Base-by-base conservation (phyloP, 75 land plant genomes). In the Cunninghamia lanceolata region DNA sequence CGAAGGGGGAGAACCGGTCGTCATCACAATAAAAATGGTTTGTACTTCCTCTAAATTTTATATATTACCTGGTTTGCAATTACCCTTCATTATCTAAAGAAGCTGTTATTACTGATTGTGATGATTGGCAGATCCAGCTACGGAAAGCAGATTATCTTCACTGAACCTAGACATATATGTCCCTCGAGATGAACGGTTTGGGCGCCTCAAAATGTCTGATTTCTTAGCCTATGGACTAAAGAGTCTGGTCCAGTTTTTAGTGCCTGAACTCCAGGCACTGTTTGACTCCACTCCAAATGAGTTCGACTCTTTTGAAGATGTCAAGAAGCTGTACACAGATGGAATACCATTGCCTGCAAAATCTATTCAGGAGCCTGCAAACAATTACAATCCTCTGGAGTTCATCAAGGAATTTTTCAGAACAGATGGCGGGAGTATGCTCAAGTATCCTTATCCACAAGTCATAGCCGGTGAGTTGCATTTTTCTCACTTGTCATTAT, bases 1-100 rank as follows among this genome's bases (percentile, higher is more conserved):
- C 89, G 94, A 9, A 83, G 94, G 28, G 89, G 91, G 5, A 84
- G 93, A 83, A 93, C 94, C 1, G 91, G 93, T 36, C 91, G 93
- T 4, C 85, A 83, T 4, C 94, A 87, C 15, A 85, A 87, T 9
- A 87, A 87, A 71, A 83, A 47, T 66, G 94, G 94, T 93, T 70
- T 8, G 35, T 70, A 28, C 9, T 8, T 21, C 9, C 30, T 32
- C 74, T 70, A 70, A 32, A 17, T 70, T 32, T 70, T 70, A 10
- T 10, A 13, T 8, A 50, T 70, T 11, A n/a, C 30, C 9, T 70
- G 14, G 34, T 9, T 70, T 32, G 3, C 74, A 56, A 5, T 56
- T 70, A 28, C 10, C 11, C 74, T 25, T 66, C 30, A 66, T 66
- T 66, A 50, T 50, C 28, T 56, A 16, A 19, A 17, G 28, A 56